Evolutionary conservation across 371 early-diverging fungal species (phyloP).

Genomic region (Batrachochytrium dendrobatidis): DNA sequence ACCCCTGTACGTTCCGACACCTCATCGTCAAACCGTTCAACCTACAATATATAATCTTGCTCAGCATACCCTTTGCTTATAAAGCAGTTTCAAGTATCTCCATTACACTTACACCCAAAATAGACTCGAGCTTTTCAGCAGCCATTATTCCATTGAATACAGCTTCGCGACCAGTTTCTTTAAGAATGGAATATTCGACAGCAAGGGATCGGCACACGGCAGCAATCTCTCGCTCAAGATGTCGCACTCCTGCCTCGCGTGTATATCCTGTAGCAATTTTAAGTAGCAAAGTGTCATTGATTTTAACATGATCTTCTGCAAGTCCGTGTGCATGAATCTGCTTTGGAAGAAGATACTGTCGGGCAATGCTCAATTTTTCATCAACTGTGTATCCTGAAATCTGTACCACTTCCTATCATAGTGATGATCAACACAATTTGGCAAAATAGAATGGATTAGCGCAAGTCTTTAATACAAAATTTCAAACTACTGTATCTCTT

Average conservation of each 20-base stretch:
- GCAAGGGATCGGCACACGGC: conserved; percentile 67
- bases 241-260: conserved; percentile 80
- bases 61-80: too few species aligned
- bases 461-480: background rate
- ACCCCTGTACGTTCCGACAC: conserved; percentile 47
- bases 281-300: conserved; percentile 51
- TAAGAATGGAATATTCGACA: conserved; percentile 47
- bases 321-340: conserved; percentile 62
- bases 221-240: conserved; percentile 68
- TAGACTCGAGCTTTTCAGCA: conserved; percentile 38
- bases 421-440: background rate
- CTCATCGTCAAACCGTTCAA: conserved; percentile 55
- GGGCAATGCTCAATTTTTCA: conserved; percentile 58
- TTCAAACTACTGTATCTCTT: background rate
- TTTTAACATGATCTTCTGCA: conserved; percentile 33
- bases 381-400: conserved; percentile 79
- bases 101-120: conserved; percentile 42
- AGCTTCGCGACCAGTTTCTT: conserved; percentile 14
- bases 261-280: conserved; percentile 69
- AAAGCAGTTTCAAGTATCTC: too few species aligned
- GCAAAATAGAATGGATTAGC: background rate
- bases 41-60: too few species aligned
- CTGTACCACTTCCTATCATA: conserved; percentile 55
- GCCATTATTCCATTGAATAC: conserved; percentile 24
- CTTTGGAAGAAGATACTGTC: conserved; percentile 52